Conservation (phyloP, 2,329 filamentous ascomycete genomes). For the Triangularia setosa region DNA sequence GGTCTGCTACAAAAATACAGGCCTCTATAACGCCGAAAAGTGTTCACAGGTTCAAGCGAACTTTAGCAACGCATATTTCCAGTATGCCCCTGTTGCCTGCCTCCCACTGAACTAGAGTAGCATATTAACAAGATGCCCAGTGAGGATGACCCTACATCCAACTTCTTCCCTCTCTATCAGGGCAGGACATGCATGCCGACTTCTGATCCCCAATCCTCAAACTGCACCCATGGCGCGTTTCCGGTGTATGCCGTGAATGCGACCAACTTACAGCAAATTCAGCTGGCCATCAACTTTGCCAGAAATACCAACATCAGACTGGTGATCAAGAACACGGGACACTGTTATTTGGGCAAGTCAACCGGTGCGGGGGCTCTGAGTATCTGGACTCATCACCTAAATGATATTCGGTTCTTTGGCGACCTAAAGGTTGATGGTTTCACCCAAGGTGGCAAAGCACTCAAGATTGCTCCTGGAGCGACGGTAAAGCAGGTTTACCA, state of each 20-base stretch:
- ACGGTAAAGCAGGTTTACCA: conserved; percentile 38
- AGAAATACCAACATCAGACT: conserved; percentile 40
- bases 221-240: conserved; percentile 38
- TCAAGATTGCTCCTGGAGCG: conserved; percentile 48
- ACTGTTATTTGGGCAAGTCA: conserved; percentile 34
- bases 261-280: conserved; percentile 24
- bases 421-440: conserved; percentile 33
- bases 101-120: too few relatives aligned
- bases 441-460: conserved; percentile 36
- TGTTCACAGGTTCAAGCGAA: conserved; percentile 36
- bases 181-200: conserved; percentile 17
- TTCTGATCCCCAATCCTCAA: conserved; percentile 30
- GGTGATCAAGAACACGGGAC: conserved; percentile 45
- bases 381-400: conserved; percentile 41
- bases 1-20: conserved; percentile 44
- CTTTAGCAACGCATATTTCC: conserved; percentile 8
- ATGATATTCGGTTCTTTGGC: conserved; percentile 28
- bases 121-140: neutral
- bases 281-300: conserved; percentile 34
- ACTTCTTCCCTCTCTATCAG: conserved; percentile 31
- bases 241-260: conserved; percentile 33
- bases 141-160: conserved; percentile 32
- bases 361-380: conserved; percentile 35
- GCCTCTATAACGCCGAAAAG: conserved; percentile 38
- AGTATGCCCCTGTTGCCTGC: conserved; percentile 1